Conservation (phyloP, 2,329 filamentous ascomycete species). For the Nigrograna mackinnonii region DNA sequence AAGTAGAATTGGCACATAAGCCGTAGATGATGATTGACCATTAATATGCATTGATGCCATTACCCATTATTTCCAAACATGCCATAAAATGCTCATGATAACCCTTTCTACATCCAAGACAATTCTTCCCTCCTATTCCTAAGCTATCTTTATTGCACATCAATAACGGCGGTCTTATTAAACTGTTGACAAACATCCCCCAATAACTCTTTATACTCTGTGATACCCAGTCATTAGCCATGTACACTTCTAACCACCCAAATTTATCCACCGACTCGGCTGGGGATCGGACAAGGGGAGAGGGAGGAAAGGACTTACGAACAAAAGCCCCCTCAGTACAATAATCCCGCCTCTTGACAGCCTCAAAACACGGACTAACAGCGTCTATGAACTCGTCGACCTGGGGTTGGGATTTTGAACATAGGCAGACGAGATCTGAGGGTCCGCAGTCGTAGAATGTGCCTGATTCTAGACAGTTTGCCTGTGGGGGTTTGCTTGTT, state of each 20-base stretch:
- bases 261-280: not conserved
- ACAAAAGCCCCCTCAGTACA: not conserved
- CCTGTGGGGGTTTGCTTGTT: not conserved
- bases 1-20: no score
- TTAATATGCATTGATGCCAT: no score
- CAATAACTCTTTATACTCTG: not conserved
- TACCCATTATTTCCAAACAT: no score
- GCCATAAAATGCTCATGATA: no score
- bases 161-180: no score
- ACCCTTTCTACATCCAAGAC: no score
- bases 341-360: not conserved
- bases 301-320: not conserved
- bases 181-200: not conserved
- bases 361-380: not conserved
- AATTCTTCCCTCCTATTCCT: no score
- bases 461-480: not conserved
- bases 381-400: not conserved
- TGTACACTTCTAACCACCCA: not conserved
- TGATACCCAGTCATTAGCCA: not conserved
- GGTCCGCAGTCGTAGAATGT: not conserved
- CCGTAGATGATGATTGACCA: no score
- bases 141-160: no score
- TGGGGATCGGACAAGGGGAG: not conserved
- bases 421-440: not conserved
- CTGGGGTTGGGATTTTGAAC: not conserved